Evolutionary conservation across 83 land plant species (phyloP).

Genomic region (Picea abies): DNA sequence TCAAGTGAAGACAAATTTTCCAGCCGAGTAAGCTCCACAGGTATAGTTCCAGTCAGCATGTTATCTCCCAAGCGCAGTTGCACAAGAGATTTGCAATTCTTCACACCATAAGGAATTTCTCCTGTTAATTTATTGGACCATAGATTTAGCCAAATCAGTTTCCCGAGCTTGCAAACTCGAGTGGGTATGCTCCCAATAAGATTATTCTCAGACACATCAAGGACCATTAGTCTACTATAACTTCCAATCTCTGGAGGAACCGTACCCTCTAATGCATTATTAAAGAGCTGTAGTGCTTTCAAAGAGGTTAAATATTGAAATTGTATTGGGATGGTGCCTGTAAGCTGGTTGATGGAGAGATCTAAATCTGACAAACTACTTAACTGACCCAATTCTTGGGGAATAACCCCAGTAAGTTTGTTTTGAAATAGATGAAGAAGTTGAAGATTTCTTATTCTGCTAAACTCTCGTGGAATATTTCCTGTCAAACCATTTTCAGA

Average conservation of each 20-base stretch:
- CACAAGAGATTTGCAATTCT: slow-evolving; percentile 40
- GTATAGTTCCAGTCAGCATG: slow-evolving; percentile 45
- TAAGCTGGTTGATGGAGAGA: slow-evolving; percentile 54
- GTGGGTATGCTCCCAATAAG: slow-evolving; percentile 52
- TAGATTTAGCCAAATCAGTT: slow-evolving; percentile 43
- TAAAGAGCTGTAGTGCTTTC: slow-evolving; percentile 35
- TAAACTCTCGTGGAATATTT: slow-evolving; percentile 43
- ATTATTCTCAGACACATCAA: slow-evolving; percentile 51
- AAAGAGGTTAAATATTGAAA: slow-evolving; percentile 43
- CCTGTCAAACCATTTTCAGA: slow-evolving; percentile 52
- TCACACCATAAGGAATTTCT: slow-evolving; percentile 42
- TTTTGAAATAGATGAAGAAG: slow-evolving; percentile 49
- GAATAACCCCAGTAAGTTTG: slow-evolving; percentile 46
- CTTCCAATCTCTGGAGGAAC: slow-evolving; percentile 52
- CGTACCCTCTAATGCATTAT: slow-evolving; percentile 41
- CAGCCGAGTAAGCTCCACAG: slow-evolving; percentile 48
- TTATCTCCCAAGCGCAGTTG: slow-evolving; percentile 46
- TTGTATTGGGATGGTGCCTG: slow-evolving; percentile 47
- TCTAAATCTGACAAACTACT: slow-evolving; percentile 45
- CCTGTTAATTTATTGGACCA: slow-evolving; percentile 46
- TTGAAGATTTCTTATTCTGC: slow-evolving; percentile 25
- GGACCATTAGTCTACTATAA: slow-evolving; percentile 40
- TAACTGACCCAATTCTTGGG: slow-evolving; percentile 39
- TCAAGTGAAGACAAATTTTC: slow-evolving; percentile 42
- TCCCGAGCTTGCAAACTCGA: slow-evolving; percentile 41